These are phyloP conservation scores for Gillenia trifoliata DNA, from an alignment of 306 rosid species.

Conservation along the genomic window DNA sequence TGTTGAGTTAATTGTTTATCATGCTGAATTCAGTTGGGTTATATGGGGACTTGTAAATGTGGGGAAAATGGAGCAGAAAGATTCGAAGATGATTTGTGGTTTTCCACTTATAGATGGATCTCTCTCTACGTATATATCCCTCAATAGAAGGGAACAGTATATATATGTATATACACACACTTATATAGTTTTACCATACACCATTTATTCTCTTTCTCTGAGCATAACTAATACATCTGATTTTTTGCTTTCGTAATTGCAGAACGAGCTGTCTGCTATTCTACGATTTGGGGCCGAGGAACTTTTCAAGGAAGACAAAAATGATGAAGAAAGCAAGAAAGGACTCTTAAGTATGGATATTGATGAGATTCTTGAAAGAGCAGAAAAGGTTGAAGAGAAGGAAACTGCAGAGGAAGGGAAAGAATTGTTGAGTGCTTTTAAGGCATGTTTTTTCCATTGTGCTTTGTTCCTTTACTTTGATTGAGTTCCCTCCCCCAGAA, in stretches of 20 bases:
- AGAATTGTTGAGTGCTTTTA: slow-evolving; percentile 90
- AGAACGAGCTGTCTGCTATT: slow-evolving; percentile 95
- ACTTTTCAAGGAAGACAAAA: slow-evolving; percentile 94
- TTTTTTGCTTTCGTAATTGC: slow-evolving; percentile 22
- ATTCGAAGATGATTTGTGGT: neutral
- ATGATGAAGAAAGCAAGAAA: slow-evolving; percentile 96
- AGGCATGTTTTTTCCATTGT: slow-evolving; percentile 51
- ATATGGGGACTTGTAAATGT: neutral
- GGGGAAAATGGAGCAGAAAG: neutral
- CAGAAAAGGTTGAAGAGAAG: slow-evolving; percentile 97
- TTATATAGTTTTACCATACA: neutral
- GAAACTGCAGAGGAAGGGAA: slow-evolving; percentile 65
- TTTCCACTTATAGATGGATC: slow-evolving; percentile 1
- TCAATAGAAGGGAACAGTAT: neutral
- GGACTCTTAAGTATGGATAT: slow-evolving; percentile 86
- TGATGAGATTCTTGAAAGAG: slow-evolving; percentile 99
- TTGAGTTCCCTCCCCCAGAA: neutral
- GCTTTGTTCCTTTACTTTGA: neutral
- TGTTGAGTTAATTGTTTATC: slow-evolving; percentile 10
- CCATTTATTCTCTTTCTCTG: neutral
- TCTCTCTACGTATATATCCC: neutral
- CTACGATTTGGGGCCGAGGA: slow-evolving; percentile 99
- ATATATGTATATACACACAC: neutral
- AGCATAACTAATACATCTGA: neutral
- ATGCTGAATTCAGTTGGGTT: slow-evolving; percentile 5